Evolutionary conservation across 2,329 filamentous ascomycete genomes (phyloP).

Genomic region (Eutypa lata): DNA sequence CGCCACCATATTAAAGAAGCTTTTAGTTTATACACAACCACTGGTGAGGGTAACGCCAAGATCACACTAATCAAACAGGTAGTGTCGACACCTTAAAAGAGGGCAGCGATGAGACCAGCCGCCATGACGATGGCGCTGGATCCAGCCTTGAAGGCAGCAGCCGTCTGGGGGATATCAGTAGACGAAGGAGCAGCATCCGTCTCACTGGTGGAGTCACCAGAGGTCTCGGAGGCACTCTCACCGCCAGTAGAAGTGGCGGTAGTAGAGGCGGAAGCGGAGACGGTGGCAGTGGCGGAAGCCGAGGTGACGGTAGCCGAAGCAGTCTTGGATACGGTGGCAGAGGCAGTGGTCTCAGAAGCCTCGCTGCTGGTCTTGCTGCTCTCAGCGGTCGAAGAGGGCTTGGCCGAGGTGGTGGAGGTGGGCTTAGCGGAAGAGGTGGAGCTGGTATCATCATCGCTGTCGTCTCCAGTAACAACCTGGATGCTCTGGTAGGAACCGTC

Average conservation of each 20-base stretch:
- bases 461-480: slow-evolving; percentile 41
- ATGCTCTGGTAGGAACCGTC: slow-evolving; percentile 51
- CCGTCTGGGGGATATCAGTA: not conserved
- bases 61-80: slow-evolving; percentile 7
- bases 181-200: not conserved
- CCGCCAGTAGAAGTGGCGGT: slow-evolving; percentile 8
- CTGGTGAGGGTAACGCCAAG: not conserved
- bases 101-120: slow-evolving; percentile 1
- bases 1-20: slow-evolving; percentile 7
- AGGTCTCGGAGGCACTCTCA: not conserved
- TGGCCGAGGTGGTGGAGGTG: slow-evolving; percentile 11
- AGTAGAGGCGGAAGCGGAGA: slow-evolving; percentile 1
- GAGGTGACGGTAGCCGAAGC: slow-evolving; percentile 18
- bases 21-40: slow-evolving; percentile 10
- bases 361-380: slow-evolving; percentile 10
- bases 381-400: too few relatives aligned
- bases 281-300: slow-evolving; percentile 7
- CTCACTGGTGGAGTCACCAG: not conserved
- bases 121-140: slow-evolving; percentile 1
- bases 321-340: slow-evolving; percentile 9
- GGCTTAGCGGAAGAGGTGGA: slow-evolving; percentile 11
- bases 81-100: not conserved
- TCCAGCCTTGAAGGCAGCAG: not conserved
- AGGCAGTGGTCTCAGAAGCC: slow-evolving; percentile 6
- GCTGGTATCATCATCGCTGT: slow-evolving; percentile 18